A percentile compares a stretch with the other conserved stretches of the same genome.
Conservation (phyloP, 192 early-diverging fungal species). For the Backusella westeae region DNA sequence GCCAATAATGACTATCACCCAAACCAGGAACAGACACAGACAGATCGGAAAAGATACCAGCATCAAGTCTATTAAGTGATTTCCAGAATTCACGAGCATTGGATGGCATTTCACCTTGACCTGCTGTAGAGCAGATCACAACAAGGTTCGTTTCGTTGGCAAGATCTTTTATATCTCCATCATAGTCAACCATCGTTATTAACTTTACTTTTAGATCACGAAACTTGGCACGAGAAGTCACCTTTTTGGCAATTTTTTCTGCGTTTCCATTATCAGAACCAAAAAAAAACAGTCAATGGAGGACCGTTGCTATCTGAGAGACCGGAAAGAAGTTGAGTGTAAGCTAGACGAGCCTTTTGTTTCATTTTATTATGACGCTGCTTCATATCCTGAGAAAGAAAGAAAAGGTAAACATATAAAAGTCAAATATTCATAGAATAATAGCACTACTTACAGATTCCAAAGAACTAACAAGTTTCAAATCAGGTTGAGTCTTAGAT, state of each 20-base stretch:
- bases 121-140: constrained; percentile 45
- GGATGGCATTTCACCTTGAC: too few species aligned
- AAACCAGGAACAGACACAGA: too few species aligned
- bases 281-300: constrained; percentile 78
- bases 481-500: constrained; percentile 55
- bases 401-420: background rate
- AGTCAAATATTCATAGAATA: background rate
- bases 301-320: constrained; percentile 56
- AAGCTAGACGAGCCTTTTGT: constrained; percentile 58
- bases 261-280: constrained; percentile 90
- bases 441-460: constrained; percentile 45
- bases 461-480: constrained; percentile 55
- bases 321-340: constrained; percentile 63
- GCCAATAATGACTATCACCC: too few species aligned
- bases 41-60: too few species aligned
- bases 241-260: constrained; percentile 74
- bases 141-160: constrained; percentile 74
- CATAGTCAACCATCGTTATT: constrained; percentile 75
- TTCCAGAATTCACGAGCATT: too few species aligned
- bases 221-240: constrained; percentile 75
- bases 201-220: constrained; percentile 73
- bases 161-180: constrained; percentile 69
- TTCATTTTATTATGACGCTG: constrained; percentile 58
- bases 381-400: constrained; percentile 37
- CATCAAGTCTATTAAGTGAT: too few species aligned